These are phyloP conservation scores for Sequoia sempervirens DNA, from an alignment of 75 land plant species.

Conservation along the genomic window DNA sequence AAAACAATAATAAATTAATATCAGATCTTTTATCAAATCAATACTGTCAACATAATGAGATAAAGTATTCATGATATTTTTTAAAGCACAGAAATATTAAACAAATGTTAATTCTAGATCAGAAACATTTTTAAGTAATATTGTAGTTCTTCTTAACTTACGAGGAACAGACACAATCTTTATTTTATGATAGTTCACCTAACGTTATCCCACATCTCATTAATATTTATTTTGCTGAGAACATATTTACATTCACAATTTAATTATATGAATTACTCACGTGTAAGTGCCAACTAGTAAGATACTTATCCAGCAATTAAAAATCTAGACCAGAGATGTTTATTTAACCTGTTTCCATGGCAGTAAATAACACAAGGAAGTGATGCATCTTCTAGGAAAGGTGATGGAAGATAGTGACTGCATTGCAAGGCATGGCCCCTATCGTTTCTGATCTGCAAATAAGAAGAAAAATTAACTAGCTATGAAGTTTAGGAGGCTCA, in stretches of 20 bases:
- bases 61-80: neutral
- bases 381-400: slow-evolving; percentile 56
- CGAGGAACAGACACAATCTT: neutral
- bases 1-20: neutral
- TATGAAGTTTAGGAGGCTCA: neutral
- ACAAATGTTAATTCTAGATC: neutral
- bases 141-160: neutral
- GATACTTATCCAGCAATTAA: neutral
- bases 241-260: neutral
- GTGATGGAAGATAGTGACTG: slow-evolving; percentile 91
- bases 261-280: neutral
- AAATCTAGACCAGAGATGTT: slow-evolving; percentile 1
- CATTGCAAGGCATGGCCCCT: slow-evolving; percentile 85
- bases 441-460: slow-evolving; percentile 69
- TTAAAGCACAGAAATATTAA: neutral
- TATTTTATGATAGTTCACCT: neutral
- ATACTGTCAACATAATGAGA: neutral
- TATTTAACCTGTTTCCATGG: slow-evolving; percentile 92
- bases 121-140: neutral
- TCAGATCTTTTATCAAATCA: neutral
- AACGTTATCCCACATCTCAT: neutral
- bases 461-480: slow-evolving; percentile 1
- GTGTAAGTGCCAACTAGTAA: neutral
- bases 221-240: neutral
- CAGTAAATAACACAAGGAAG: slow-evolving; percentile 98